phyloP scores from a whole-genome alignment of 176 grass and related monocot genomes.

The Areca catechu region DNA sequence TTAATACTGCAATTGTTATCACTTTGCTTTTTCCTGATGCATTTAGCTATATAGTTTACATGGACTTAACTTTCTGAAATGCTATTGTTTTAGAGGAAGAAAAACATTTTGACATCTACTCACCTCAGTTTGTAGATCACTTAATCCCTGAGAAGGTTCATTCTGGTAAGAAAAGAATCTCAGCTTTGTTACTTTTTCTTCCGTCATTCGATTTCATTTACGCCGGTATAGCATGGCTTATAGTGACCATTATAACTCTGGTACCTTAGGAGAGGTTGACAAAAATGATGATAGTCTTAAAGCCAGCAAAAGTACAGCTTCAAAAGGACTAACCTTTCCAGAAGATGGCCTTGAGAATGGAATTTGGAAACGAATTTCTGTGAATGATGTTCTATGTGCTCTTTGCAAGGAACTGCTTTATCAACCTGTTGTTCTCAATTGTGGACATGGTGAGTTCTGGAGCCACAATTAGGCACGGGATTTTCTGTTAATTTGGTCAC shows the following conservation, averaged over 20 bases:
- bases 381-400: conserved; percentile 56
- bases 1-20: no score
- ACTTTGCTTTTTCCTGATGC: no score
- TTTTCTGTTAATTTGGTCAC: background rate
- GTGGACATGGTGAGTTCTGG: conserved; percentile 72
- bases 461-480: conserved; percentile 18
- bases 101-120: conserved; percentile 27
- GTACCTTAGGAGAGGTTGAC: conserved; percentile 17
- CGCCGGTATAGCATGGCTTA: no score
- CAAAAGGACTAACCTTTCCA: conserved; percentile 17
- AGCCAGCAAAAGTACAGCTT: conserved; percentile 15
- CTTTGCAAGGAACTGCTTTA: conserved; percentile 63
- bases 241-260: no score
- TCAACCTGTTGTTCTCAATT: conserved; percentile 83
- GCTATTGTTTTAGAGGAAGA: conserved; percentile 50
- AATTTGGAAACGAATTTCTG: conserved; percentile 34
- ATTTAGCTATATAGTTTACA: no score
- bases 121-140: conserved; percentile 61
- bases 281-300: conserved; percentile 17
- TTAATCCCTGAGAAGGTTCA: conserved; percentile 14
- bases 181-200: background rate
- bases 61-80: no score
- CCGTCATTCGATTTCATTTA: no score
- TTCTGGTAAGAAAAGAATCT: conserved; percentile 37
- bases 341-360: conserved; percentile 16